Evolutionary conservation across 2,329 filamentous ascomycete species (phyloP).

Genomic region (Arthrobotrys megalospora): DNA sequence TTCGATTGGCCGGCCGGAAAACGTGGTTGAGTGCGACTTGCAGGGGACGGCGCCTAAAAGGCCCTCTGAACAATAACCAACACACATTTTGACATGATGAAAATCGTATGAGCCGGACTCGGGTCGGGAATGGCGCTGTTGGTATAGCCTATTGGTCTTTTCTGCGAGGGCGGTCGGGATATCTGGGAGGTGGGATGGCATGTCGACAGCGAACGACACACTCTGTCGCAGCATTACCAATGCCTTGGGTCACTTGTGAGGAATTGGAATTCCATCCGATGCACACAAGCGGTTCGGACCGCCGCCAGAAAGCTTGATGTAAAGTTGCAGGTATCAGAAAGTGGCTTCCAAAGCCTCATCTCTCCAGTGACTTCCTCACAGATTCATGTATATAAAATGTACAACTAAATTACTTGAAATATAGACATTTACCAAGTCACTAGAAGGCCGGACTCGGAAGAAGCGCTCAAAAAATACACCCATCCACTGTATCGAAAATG

Average conservation of each 20-base stretch:
- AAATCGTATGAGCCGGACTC: slow-evolving; percentile 8
- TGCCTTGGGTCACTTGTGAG: slow-evolving; percentile 49
- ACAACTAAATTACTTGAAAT: slow-evolving; percentile 58
- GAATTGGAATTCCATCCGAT: slow-evolving; percentile 33
- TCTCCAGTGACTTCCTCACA: background rate
- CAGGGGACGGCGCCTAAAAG: slow-evolving; percentile 57
- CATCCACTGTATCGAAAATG: slow-evolving; percentile 42
- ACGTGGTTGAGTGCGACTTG: slow-evolving; percentile 45
- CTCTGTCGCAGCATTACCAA: slow-evolving; percentile 40
- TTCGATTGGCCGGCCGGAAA: slow-evolving; percentile 56
- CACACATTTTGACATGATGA: slow-evolving; percentile 28
- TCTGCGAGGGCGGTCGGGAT: background rate
- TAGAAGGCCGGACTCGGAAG: slow-evolving; percentile 20
- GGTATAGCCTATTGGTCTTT: background rate
- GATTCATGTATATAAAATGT: slow-evolving; percentile 36
- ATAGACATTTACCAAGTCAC: slow-evolving; percentile 50
- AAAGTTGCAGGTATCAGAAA: slow-evolving; percentile 12
- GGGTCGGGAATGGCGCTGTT: background rate
- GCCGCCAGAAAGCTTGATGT: slow-evolving; percentile 43
- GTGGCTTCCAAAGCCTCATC: slow-evolving; percentile 2
- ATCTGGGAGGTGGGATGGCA: background rate
- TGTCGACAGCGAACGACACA: slow-evolving; percentile 36
- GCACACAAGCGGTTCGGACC: slow-evolving; percentile 57
- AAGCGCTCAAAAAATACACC: slow-evolving; percentile 57
- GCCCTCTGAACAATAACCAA: slow-evolving; percentile 7